Conservation (phyloP, 805 yeast species). For the Nakazawaea sp. region DNA sequence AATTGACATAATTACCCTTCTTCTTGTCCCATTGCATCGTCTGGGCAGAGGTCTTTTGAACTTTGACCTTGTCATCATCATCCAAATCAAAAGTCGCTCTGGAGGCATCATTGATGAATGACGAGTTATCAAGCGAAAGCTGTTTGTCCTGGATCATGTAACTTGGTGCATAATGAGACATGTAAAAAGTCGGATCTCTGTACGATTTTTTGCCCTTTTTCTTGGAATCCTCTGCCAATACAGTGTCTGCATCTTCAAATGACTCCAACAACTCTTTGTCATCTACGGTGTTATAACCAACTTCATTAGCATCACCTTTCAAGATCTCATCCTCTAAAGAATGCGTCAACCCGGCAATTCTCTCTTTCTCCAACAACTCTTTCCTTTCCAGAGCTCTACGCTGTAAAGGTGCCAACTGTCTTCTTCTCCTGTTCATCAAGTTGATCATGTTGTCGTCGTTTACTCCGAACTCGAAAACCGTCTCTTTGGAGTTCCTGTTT, state of each 20-base stretch:
- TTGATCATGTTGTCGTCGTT: constrained; percentile 65
- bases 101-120: constrained; percentile 81
- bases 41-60: constrained; percentile 54
- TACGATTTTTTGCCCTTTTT: constrained; percentile 37
- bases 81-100: constrained; percentile 80
- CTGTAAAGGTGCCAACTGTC: constrained; percentile 85
- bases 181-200: constrained; percentile 73
- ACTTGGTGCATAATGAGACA: constrained; percentile 86
- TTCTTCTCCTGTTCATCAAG: constrained; percentile 81
- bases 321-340: constrained; percentile 68
- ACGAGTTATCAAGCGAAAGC: constrained; percentile 38
- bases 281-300: constrained; percentile 28
- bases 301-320: constrained; percentile 37
- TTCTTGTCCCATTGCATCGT: constrained; percentile 89
- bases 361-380: constrained; percentile 63
- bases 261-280: constrained; percentile 40
- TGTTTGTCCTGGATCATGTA: constrained; percentile 78
- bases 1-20: constrained; percentile 81
- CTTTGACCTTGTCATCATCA: constrained; percentile 60
- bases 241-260: constrained; percentile 47
- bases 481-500: constrained; percentile 70
- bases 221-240: constrained; percentile 20
- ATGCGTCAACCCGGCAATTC: constrained; percentile 69
- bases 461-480: constrained; percentile 86
- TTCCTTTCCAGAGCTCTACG: constrained; percentile 65